Evolutionary conservation across 2,329 filamentous ascomycete genomes (phyloP), one percentile per base, ranked within the genome.

Genomic region (Paecilomyces variotii): DNA sequence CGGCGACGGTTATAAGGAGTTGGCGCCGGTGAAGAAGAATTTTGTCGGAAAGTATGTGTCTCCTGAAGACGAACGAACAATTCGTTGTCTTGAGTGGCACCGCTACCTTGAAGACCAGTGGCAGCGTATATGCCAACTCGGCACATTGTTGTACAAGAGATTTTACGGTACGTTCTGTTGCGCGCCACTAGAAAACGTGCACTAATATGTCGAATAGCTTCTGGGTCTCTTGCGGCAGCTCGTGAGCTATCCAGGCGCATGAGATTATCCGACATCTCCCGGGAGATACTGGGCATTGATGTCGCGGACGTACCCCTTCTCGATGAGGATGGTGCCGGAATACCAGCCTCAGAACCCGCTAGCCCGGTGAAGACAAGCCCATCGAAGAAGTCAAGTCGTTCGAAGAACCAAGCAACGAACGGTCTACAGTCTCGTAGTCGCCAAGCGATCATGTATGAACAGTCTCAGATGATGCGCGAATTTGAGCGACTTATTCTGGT

Each of bases 81-180:
- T 97, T 53, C 83, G 88, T 58, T 86, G 89, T 39, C 76, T 97
- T 60, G 89, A 95, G 68, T 97, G 93, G 92, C 87, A 93, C 70
- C 77, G 90, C 59, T 81, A 90, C 58, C 82, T 93, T 7, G 84
- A 88, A 55, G 87, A 84, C 11, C 82, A 89, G 57, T 92, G 88
- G 87, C 78, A 82, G 14, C 80, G 87, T 59, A 86, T 90, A 25
- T 90, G 93, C 66, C 75, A 78, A 19, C 80, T 85, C 58, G 86
- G 90, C 50, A 83, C 84, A 30, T 82, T 85, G 65, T 82, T 92
- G n/a, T 90, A 96, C 76, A 89, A 89, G 68, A 86, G 87, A 61
- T 91, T 97, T 68, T 81, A 96, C 53, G 82, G 91, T 95, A 84
- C 80, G 90, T 82, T 32, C n/a, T 12, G 51, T 35, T 55, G 49